A percentile compares a stretch with the other conserved stretches of the same genome.
These are phyloP conservation scores for Lagerstroemia speciosa DNA, from an alignment of 345 rosid species.

Conservation along the genomic window DNA sequence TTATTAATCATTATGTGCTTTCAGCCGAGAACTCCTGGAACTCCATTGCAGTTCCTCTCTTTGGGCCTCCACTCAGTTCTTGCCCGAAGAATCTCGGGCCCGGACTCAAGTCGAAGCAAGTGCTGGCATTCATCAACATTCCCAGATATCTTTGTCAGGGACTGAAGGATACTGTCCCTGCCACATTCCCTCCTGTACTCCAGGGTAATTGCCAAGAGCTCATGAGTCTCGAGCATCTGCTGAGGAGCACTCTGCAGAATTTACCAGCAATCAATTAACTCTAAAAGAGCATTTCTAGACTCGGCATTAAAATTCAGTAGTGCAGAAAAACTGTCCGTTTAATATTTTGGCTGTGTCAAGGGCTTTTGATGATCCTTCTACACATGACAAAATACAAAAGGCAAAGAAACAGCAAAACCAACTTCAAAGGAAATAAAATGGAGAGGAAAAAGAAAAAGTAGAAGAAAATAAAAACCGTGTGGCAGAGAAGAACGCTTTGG, in stretches of 20 bases:
- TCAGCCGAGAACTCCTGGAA: not conserved
- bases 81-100: conserved; percentile 78
- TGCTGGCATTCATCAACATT: conserved; percentile 62
- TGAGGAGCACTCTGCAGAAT: conserved; percentile 70
- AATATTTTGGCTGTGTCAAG: not conserved
- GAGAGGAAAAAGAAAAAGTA: too few relatives aligned
- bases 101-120: conserved; percentile 70
- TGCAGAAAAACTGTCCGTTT: not conserved
- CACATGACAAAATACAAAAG: too few relatives aligned
- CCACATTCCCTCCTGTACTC: conserved; percentile 94
- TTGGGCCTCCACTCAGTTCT: conserved; percentile 85
- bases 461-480: too few relatives aligned
- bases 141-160: conserved; percentile 50
- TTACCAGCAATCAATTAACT: not conserved
- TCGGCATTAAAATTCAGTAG: not conserved
- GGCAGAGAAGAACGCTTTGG: too few relatives aligned
- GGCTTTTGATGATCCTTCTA: too few relatives aligned
- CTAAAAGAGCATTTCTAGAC: not conserved
- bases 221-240: conserved; percentile 66
- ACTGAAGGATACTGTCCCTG: conserved; percentile 72
- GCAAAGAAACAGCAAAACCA: too few relatives aligned
- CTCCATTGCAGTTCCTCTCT: not conserved
- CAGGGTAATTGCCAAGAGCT: conserved; percentile 54
- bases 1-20: not conserved
- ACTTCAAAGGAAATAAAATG: too few relatives aligned